Base-by-base conservation (phyloP, 225 moss, liverwort and hornwort species). In the Ulota crispa region DNA sequence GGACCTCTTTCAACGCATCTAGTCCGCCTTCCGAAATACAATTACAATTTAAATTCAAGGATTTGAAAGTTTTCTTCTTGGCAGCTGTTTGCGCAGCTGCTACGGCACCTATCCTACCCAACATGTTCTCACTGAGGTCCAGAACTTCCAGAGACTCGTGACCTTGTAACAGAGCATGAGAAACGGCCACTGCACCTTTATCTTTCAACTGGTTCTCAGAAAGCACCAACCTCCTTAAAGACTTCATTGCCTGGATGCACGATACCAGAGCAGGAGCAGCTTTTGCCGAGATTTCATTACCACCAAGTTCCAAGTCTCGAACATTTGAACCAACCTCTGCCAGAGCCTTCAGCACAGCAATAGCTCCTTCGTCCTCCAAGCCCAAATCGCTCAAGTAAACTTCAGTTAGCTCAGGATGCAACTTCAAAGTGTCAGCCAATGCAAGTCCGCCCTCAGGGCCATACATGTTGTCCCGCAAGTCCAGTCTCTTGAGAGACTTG, bases 391-490 rank as follows among this genome's bases (percentile, higher is more conserved):
- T 94, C 73, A 96, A 75, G 61, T 93, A 94, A 8, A 88, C 85
- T 68, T 96, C 94, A 8, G 45, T 74, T n/a, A 96, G 83, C 41
- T 89, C 89, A 42, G 86, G 86, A 81, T 96, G 96, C 20, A 82
- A 79, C 73, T 73, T 77, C 62, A 96, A 53, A 52, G 94, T 93
- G 63, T 81, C 78, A 10, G 91, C 78, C 30, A 96, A 87, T 2
- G 89, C 93, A 55, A 90, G 81, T 71, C 96, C 96, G 4, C 90
- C 94, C 76, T 94, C 83, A 9, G 92, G 88, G n/a, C 96, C 94
- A 37, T 91, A 96, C 96, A 96, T 93, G 24, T 96, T 96, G 70
- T 96, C 96, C 43, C 96, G 89, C 32, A 96, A 67, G 65, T 96
- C 96, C 4, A 96, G 83, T 73, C 86, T 87, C 57, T 83, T 87